Base-by-base conservation (phyloP, 2,329 filamentous ascomycete genomes). In the Colletotrichum acutatum region DNA sequence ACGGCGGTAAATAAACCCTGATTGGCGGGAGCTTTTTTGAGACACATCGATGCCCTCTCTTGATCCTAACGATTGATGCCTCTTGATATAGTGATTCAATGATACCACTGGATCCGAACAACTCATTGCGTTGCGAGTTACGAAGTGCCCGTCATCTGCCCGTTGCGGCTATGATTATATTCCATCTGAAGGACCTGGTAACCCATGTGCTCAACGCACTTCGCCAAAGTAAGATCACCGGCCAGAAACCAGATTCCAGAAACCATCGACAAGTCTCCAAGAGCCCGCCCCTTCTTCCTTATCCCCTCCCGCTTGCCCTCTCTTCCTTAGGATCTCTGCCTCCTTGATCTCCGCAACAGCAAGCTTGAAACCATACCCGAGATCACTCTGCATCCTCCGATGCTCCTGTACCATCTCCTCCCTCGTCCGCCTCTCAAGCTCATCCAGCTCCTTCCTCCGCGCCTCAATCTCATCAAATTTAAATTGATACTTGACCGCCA, bases 201-300 rank as follows among this genome's bases (percentile, higher is more conserved):
- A 42, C 2, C 34, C 5, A 16, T 3, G 5, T 19, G 34, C 6
- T 19, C 12, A 42, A 16, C 5, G 14, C 34, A 42, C 5, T 42
- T 42, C 14, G 34, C 14, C 34, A n/a, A n/a, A n/a, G n/a, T n/a
- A n/a, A n/a, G 3, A 9, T 46, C 19, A 16, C 19, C 42, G 3
- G 19, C 42, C 42, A 49, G 42, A 49, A 9, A n/a, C 1, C 7
- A 49, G 42, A n/a, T n/a, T 42, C 14, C 42, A 49, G 42, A 49
- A 4, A 7, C 16, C 42, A 1, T 2, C 42, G 3, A 4, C 0
- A 9, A 49, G 42, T 1, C 42, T 0, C 16, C 19, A 5, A 1
- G 8, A 5, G 19, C 4, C n/a, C 2, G 3, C 1, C 8, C 12
- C 5, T 6, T 64, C 22, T 32, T 54, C 14, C 1, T 34, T 3